phyloP scores from a whole-genome alignment of 2,329 filamentous ascomycete species.

The Epichloe gansuensis region DNA sequence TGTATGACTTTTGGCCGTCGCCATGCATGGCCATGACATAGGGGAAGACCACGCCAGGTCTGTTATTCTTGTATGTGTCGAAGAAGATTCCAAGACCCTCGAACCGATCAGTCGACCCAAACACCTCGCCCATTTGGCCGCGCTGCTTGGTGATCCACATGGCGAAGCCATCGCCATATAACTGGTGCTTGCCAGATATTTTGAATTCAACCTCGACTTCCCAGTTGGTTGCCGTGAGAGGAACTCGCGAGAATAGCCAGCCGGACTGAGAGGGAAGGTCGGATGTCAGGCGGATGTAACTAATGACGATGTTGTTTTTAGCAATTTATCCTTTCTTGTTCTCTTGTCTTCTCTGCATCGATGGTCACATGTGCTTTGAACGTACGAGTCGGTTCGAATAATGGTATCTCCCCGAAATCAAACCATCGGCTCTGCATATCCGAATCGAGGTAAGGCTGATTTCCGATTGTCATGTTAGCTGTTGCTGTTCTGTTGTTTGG shows the following conservation, averaged over 20 bases:
- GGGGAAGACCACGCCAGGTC: conserved; percentile 87
- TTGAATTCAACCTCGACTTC: conserved; percentile 95
- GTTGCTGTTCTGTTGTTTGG: neutral
- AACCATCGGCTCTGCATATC: conserved; percentile 99
- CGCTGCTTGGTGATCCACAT: conserved; percentile 97
- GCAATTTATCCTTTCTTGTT: neutral
- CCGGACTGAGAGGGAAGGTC: conserved; percentile 84
- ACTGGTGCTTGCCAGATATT: conserved; percentile 75
- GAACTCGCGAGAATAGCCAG: conserved; percentile 89
- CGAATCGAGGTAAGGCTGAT: conserved; percentile 87
- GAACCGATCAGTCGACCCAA: conserved; percentile 78
- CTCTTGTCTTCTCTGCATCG: neutral
- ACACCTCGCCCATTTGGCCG: conserved; percentile 67
- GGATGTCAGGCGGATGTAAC: conserved; percentile 85
- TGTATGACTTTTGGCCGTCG: conserved; percentile 78
- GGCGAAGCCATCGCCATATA: conserved; percentile 93
- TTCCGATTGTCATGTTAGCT: conserved; percentile 7
- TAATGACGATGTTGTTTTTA: conserved; percentile 21
- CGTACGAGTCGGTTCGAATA: conserved; percentile 58
- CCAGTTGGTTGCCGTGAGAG: conserved; percentile 96
- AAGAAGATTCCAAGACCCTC: conserved; percentile 93
- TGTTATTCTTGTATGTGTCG: conserved; percentile 99
- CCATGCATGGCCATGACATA: conserved; percentile 98
- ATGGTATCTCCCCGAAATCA: conserved; percentile 97
- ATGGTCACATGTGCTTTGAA: conserved; percentile 7